phyloP scores from a whole-genome alignment of 1,284 basidiomycete species.

The Gomphus bonarii region DNA sequence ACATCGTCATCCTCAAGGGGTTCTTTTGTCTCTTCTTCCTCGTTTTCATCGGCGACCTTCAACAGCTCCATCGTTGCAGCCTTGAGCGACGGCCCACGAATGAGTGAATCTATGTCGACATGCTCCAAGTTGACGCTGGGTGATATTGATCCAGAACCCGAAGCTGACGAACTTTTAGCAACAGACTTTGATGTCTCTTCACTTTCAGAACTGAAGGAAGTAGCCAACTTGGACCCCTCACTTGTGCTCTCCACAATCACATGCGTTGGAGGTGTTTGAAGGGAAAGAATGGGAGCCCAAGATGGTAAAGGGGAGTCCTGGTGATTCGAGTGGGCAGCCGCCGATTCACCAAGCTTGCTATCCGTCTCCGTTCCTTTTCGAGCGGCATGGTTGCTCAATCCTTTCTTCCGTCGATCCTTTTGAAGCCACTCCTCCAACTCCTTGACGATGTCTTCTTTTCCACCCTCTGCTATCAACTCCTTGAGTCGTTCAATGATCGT shows the following conservation, averaged over 20 bases:
- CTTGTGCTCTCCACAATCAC: conserved; percentile 2
- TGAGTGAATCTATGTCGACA: conserved; percentile 34
- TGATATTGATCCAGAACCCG: not conserved
- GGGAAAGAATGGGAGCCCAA: not conserved
- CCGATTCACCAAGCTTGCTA: not conserved
- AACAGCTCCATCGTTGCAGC: not conserved
- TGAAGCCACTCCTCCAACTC: not conserved
- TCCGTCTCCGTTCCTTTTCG: not conserved
- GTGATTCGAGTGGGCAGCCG: not conserved
- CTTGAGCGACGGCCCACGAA: conserved; percentile 31
- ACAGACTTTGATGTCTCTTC: not conserved
- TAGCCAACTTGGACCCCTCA: conserved; percentile 5
- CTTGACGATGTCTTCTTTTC: not conserved
- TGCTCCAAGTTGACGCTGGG: conserved; percentile 17
- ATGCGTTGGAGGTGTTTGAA: not conserved
- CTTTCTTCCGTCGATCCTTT: not conserved
- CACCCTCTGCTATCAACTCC: not conserved
- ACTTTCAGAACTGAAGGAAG: not conserved
- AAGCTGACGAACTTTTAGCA: not conserved
- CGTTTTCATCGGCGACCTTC: not conserved
- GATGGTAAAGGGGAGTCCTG: not conserved
- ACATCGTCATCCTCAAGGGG: conserved; percentile 22
- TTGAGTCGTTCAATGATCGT: not conserved
- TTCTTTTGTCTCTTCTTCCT: conserved; percentile 1
- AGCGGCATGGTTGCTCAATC: not conserved